A percentile compares a stretch with the other conserved stretches of the same genome.
These are phyloP conservation scores for Boeremia exigua DNA, from an alignment of 2,329 filamentous ascomycete species.

Conservation along the genomic window DNA sequence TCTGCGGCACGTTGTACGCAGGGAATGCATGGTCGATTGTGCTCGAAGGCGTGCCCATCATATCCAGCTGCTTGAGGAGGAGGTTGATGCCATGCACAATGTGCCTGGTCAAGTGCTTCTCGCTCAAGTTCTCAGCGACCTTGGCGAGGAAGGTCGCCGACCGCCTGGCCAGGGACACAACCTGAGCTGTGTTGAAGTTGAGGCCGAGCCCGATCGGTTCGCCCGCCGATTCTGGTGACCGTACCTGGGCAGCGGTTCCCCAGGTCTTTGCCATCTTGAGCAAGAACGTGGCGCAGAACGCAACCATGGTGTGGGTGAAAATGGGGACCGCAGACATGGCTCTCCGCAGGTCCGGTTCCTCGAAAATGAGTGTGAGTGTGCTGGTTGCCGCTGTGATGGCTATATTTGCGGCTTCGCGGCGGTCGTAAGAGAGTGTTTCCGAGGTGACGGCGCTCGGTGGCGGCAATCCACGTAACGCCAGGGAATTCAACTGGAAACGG, in stretches of 20 bases:
- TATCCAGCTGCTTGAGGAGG: constrained; percentile 35
- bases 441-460: constrained; percentile 54
- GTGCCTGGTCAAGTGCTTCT: constrained; percentile 39
- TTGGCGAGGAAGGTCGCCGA: constrained; percentile 35
- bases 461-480: constrained; percentile 52
- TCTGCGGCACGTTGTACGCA: constrained; percentile 5
- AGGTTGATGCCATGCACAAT: constrained; percentile 40
- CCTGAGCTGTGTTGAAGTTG: constrained; percentile 41
- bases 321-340: constrained; percentile 56
- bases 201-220: constrained; percentile 37
- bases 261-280: constrained; percentile 57
- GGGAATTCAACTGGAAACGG: constrained; percentile 60
- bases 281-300: constrained; percentile 60
- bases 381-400: constrained; percentile 57
- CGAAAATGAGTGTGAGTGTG: constrained; percentile 55
- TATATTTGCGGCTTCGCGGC: constrained; percentile 48
- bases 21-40: constrained; percentile 11
- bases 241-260: constrained; percentile 43
- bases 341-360: constrained; percentile 52
- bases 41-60: constrained; percentile 27
- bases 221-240: constrained; percentile 33
- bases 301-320: constrained; percentile 61
- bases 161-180: constrained; percentile 34
- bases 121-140: constrained; percentile 36
- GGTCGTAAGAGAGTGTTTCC: constrained; percentile 51